These are phyloP conservation scores for Daldinia caldariorum DNA, from an alignment of 495 filamentous ascomycete species.

Conservation along the genomic window DNA sequence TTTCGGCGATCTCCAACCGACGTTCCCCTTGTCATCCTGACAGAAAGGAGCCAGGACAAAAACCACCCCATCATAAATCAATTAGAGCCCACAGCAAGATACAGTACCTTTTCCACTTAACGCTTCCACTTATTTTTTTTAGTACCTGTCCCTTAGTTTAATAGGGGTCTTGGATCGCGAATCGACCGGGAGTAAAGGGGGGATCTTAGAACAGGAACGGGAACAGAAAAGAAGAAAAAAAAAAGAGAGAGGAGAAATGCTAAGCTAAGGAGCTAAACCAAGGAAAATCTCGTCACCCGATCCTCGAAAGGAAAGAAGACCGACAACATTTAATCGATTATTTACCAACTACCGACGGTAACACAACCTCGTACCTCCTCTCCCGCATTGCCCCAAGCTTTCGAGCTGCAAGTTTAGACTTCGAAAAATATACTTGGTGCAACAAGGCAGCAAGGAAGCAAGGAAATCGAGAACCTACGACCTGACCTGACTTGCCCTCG, in stretches of 20 bases:
- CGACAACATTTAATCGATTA: slow-evolving; percentile 10
- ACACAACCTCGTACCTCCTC: slow-evolving; percentile 11
- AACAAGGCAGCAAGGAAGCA: neutral
- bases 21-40: slow-evolving; percentile 32
- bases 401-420: slow-evolving; percentile 9
- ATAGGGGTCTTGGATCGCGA: slow-evolving; percentile 29
- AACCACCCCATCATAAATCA: slow-evolving; percentile 35
- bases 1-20: slow-evolving; percentile 34
- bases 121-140: slow-evolving; percentile 33
- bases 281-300: slow-evolving; percentile 34
- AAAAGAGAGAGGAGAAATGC: neutral
- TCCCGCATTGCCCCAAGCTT: slow-evolving; percentile 1
- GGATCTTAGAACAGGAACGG: neutral
- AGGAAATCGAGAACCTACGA: slow-evolving; percentile 24
- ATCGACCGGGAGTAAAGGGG: slow-evolving; percentile 19
- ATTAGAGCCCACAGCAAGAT: slow-evolving; percentile 36
- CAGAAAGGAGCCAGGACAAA: slow-evolving; percentile 37
- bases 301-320: slow-evolving; percentile 16
- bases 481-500: neutral
- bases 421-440: slow-evolving; percentile 14
- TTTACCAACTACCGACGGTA: slow-evolving; percentile 27
- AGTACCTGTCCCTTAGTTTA: slow-evolving; percentile 35
- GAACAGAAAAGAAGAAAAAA: slow-evolving; percentile 13
- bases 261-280: slow-evolving; percentile 7
- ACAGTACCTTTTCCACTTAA: slow-evolving; percentile 14